Evolutionary conservation across 345 rosid genomes (phyloP).

Genomic region (Salix caprea): DNA sequence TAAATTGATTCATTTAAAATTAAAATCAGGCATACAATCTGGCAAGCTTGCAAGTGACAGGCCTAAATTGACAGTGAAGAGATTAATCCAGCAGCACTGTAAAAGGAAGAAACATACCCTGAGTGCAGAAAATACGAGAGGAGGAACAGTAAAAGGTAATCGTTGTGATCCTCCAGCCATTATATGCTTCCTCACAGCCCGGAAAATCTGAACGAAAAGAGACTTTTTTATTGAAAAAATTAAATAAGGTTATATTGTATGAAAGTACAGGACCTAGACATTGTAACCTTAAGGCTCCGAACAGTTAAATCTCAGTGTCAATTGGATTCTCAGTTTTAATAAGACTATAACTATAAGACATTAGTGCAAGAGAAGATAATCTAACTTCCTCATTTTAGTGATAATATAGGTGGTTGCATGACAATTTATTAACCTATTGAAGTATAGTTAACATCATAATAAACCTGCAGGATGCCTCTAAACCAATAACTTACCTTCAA

Average conservation of each 20-base stretch:
- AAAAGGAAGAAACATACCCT: conserved; percentile 49
- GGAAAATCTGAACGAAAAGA: conserved; percentile 50
- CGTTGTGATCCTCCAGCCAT: conserved; percentile 89
- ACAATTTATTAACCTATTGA: neutral
- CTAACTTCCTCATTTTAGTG: neutral
- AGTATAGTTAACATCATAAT: neutral
- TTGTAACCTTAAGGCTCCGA: neutral
- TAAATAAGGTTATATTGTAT: neutral
- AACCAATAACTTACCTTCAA: conserved; percentile 57
- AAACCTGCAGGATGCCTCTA: neutral
- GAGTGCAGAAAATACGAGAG: conserved; percentile 73
- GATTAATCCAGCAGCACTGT: neutral
- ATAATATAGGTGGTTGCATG: neutral
- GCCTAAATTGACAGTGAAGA: neutral
- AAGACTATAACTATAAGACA: neutral
- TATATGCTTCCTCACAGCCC: conserved; percentile 70
- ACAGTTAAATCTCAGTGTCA: neutral
- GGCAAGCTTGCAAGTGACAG: neutral
- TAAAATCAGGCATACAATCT: neutral
- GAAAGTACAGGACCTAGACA: neutral
- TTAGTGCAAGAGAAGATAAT: neutral
- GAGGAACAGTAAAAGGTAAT: conserved; percentile 84
- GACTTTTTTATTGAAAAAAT: neutral
- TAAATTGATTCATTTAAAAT: neutral
- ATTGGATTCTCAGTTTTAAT: neutral